Evolutionary conservation across 352 stramenopile genomes (phyloP).

Genomic region (Phytophthora hibernalis): DNA sequence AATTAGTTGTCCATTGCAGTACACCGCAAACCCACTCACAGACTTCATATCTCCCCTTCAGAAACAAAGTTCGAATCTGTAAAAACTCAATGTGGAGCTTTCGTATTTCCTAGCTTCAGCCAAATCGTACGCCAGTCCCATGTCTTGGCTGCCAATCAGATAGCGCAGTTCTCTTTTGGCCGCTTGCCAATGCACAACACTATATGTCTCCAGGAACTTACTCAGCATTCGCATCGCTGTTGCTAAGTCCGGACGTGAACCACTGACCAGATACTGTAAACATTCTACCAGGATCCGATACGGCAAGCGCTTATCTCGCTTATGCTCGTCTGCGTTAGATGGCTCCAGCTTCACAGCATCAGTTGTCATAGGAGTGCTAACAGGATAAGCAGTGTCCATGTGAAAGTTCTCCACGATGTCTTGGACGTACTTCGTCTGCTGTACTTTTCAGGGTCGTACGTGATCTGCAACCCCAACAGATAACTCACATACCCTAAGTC

Average conservation of each 20-base stretch:
- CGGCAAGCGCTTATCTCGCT: constrained; percentile 8
- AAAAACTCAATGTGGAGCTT: constrained; percentile 23
- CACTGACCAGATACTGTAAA: constrained; percentile 22
- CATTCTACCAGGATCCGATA: constrained; percentile 24
- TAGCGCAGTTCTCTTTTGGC: constrained; percentile 12
- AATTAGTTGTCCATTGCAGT: constrained; percentile 19
- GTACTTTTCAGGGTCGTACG: constrained; percentile 4
- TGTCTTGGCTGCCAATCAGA: constrained; percentile 3
- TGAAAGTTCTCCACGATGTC: constrained; percentile 16
- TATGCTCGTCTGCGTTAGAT: constrained; percentile 11
- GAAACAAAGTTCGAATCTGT: constrained; percentile 16
- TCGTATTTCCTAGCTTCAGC: constrained; percentile 16
- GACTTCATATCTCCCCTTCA: constrained; percentile 15
- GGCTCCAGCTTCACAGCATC: constrained; percentile 8
- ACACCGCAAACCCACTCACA: constrained; percentile 16
- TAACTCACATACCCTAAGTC: constrained; percentile 13
- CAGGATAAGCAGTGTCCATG: constrained; percentile 3
- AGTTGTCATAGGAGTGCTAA: constrained; percentile 14
- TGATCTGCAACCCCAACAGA: constrained; percentile 17
- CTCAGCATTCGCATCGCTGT: constrained; percentile 12
- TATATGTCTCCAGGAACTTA: constrained; percentile 9
- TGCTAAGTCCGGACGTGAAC: constrained; percentile 9
- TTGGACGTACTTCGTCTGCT: constrained; percentile 24
- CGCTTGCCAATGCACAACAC: background rate
- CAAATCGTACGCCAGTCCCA: constrained; percentile 28